Evolutionary conservation across 495 filamentous ascomycete species (phyloP).

Genomic region (Polyplosphaeria fusca): DNA sequence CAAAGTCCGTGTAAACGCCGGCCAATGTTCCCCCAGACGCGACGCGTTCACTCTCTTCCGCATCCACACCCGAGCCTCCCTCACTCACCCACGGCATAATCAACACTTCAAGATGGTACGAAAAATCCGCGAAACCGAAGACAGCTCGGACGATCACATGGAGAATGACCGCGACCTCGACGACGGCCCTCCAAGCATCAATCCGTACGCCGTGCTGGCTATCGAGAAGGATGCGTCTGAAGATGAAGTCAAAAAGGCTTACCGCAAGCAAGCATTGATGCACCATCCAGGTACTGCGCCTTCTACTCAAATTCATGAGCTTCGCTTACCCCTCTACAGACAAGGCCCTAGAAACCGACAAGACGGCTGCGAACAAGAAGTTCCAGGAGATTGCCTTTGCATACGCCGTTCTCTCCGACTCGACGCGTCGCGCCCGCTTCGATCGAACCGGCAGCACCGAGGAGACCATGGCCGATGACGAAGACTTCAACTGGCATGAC

Average conservation of each 20-base stretch:
- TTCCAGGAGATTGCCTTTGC: slow-evolving; percentile 94
- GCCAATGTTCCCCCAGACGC: slow-evolving; percentile 3
- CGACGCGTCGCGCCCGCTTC: slow-evolving; percentile 72
- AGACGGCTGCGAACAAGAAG: slow-evolving; percentile 64
- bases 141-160: slow-evolving; percentile 9
- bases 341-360: slow-evolving; percentile 64
- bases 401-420: slow-evolving; percentile 85
- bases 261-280: slow-evolving; percentile 44
- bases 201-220: slow-evolving; percentile 44
- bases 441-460: slow-evolving; percentile 83
- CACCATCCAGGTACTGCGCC: slow-evolving; percentile 41
- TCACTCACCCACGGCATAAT: not conserved
- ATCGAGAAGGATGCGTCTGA: slow-evolving; percentile 37
- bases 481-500: slow-evolving; percentile 82
- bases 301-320: not conserved
- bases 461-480: slow-evolving; percentile 70
- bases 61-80: not conserved
- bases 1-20: slow-evolving; percentile 20
- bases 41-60: slow-evolving; percentile 13
- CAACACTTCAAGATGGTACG: not conserved
- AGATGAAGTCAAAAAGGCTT: slow-evolving; percentile 45
- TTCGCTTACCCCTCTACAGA: slow-evolving; percentile 47
- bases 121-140: slow-evolving; percentile 1
- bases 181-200: slow-evolving; percentile 38
- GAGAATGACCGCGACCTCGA: slow-evolving; percentile 23